These are phyloP conservation scores for Malus orientalis DNA, from an alignment of 306 rosid species.

Conservation along the genomic window DNA sequence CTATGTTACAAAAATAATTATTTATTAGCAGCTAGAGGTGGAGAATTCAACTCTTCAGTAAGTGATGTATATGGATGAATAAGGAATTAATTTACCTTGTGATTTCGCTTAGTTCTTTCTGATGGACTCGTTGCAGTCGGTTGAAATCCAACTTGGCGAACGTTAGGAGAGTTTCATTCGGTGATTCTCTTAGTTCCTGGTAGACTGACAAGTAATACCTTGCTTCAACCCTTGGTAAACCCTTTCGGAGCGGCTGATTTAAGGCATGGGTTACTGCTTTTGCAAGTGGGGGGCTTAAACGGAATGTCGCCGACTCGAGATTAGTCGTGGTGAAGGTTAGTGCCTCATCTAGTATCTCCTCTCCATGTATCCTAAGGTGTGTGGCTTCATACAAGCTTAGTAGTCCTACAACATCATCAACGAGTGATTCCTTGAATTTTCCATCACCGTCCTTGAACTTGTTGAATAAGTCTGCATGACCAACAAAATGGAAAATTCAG, in stretches of 20 bases:
- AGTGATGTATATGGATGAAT: no score
- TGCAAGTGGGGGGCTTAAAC: background rate
- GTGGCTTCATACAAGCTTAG: conserved; percentile 44
- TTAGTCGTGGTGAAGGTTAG: conserved; percentile 15
- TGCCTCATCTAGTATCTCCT: conserved; percentile 41
- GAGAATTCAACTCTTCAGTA: no score
- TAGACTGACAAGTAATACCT: conserved; percentile 23
- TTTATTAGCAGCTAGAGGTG: background rate
- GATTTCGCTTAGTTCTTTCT: conserved; percentile 17
- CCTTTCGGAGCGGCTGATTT: conserved; percentile 13
- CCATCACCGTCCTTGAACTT: conserved; percentile 30
- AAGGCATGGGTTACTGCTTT: conserved; percentile 11
- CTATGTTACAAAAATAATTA: background rate
- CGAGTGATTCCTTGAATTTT: conserved; percentile 8
- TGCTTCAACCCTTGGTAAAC: conserved; percentile 27
- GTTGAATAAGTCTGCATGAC: conserved; percentile 16
- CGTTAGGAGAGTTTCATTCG: conserved; percentile 14
- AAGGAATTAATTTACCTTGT: conserved; percentile 10
- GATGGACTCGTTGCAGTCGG: conserved; percentile 28
- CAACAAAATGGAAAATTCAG: no score
- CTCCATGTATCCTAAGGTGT: conserved; percentile 29
- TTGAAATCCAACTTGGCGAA: conserved; percentile 46
- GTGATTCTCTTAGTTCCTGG: conserved; percentile 16
- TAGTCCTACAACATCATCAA: conserved; percentile 15
- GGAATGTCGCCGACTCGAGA: background rate